Evolutionary conservation across 805 yeast species (phyloP), one percentile per base, ranked within the genome.

Genomic region (Wickerhamomyces ciferrii): DNA sequence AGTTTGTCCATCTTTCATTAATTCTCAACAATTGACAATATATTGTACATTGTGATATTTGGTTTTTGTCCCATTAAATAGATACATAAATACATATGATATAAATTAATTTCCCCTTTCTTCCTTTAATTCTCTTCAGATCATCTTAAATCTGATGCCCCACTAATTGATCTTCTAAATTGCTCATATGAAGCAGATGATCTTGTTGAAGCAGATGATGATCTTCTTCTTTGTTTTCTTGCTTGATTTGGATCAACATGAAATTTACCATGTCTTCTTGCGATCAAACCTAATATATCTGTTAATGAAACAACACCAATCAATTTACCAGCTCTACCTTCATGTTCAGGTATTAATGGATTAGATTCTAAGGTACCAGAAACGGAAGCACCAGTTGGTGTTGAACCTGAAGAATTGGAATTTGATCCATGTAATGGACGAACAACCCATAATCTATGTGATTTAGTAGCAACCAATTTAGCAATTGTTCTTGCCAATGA

Each of bases 221-320:
- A 60, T 62, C 89, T 76, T 59, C 97, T 77, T 63, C 98, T 80
- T 65, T 88, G 94, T 60, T 89, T 84, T 63, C 98, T 79, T 3
- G 97, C 97, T 44, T 78, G 75, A 36, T 75, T 81, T 4, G 99
- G 98, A 61, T 92, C 97, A 21, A 88, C 82, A 32, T 61, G 53
- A 2, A 56, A 49, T 58, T 78, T 78, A 3, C 96, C 96, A 47
- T 82, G 75, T 32, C 78, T 79, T 55, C 82, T 76, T 9, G 96
- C 96, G 51, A 92, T 75, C 39, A 89, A 67, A 17, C 91, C 87
- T 43, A 94, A 69, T 31, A 92, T 84, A 65, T 92, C 99, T 0
- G 98, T 92, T 55, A 94, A 70, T 4, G 97, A 87, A 3, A 94
- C 82, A 23, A 94, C 98, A 37, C 98, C 98, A 45, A 88, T 79